phyloP scores from a whole-genome alignment of 345 rosid genomes.

The Citrus unshiu region DNA sequence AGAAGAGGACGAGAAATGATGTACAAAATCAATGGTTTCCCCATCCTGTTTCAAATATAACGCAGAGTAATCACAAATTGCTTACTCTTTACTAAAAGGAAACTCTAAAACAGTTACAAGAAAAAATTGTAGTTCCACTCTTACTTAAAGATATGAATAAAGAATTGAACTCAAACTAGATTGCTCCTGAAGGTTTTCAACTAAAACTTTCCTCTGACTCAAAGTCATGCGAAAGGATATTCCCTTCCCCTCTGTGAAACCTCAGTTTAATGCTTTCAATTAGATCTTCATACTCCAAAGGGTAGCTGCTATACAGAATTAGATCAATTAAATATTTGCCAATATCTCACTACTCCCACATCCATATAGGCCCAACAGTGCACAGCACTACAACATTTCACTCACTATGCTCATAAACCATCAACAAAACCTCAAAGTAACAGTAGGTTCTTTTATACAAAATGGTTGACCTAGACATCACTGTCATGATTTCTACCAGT shows the following conservation, averaged over 20 bases:
- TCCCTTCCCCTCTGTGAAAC: neutral
- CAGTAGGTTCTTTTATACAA: neutral
- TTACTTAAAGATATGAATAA: neutral
- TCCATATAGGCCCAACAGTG: neutral
- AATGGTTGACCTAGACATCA: neutral
- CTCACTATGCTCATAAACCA: neutral
- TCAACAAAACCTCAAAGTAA: neutral
- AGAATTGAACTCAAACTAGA: neutral
- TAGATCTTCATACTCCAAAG: neutral
- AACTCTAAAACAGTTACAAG: neutral
- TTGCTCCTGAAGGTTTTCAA: neutral
- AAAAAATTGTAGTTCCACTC: neutral
- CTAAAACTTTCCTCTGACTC: neutral
- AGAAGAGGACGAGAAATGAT: neutral
- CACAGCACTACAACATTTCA: neutral
- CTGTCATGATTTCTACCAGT: neutral
- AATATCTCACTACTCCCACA: neutral
- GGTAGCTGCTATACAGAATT: neutral
- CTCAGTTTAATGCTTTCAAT: neutral
- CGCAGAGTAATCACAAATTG: neutral
- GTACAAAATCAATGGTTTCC: neutral
- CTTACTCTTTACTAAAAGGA: neutral
- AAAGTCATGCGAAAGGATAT: neutral
- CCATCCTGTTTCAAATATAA: neutral
- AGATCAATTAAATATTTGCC: neutral